Conservation (phyloP, 495 filamentous ascomycete species). For the Aeminium ludgeri region DNA sequence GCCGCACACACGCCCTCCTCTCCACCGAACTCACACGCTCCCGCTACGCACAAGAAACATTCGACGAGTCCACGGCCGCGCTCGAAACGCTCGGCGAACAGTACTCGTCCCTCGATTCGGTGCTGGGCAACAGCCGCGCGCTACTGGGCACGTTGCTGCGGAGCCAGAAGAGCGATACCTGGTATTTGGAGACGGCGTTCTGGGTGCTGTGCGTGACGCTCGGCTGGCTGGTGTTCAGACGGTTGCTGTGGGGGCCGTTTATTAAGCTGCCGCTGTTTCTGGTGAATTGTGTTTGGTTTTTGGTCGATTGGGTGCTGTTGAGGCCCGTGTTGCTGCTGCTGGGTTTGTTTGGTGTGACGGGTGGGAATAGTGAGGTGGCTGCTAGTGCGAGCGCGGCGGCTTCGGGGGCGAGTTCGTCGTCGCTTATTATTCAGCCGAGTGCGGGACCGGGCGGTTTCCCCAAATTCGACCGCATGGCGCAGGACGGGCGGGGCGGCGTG, state of each 20-base stretch:
- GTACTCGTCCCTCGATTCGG: slow-evolving; percentile 59
- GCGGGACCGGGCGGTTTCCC: slow-evolving; percentile 24
- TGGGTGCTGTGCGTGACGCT: slow-evolving; percentile 63
- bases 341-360: slow-evolving; percentile 5
- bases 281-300: slow-evolving; percentile 33
- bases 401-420: not conserved
- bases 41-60: slow-evolving; percentile 72
- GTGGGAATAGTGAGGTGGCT: not conserved
- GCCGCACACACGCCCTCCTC: slow-evolving; percentile 73
- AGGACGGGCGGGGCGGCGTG: not conserved
- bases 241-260: slow-evolving; percentile 72
- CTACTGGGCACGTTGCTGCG: slow-evolving; percentile 64
- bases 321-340: slow-evolving; percentile 27
- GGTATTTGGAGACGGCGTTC: slow-evolving; percentile 83
- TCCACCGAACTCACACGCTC: slow-evolving; percentile 64
- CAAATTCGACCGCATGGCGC: slow-evolving; percentile 13
- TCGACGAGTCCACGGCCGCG: slow-evolving; percentile 65
- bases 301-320: slow-evolving; percentile 67
- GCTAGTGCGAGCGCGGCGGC: not conserved
- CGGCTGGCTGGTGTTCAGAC: slow-evolving; percentile 67
- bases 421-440: slow-evolving; percentile 27
- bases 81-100: slow-evolving; percentile 60
- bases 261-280: slow-evolving; percentile 11
- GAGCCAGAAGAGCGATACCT: slow-evolving; percentile 86
- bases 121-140: slow-evolving; percentile 54